Base-by-base conservation (phyloP, 176 grass and related monocot species). In the Ampelocalamus luodianensis region DNA sequence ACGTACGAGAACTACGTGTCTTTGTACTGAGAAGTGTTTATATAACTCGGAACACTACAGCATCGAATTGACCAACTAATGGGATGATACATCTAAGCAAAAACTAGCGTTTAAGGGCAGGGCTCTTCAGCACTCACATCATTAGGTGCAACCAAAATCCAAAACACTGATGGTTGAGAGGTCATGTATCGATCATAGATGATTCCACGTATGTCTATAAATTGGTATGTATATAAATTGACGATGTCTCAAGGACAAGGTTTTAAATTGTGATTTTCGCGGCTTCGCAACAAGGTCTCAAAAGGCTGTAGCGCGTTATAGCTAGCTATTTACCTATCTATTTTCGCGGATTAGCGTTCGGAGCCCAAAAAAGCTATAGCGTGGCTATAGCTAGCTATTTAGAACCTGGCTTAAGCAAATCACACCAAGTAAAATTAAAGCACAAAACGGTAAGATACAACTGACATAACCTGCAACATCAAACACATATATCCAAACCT, bases 91-190 rank as follows among this genome's bases (percentile, higher is more conserved):
- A 5, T 20, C 82, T 16, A 16, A 27, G 50, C 46, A 43, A 66
- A 61, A 26, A 45, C 18, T 65, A 49, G 23, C 62, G 48, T 54
- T 77, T 77, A 83, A 29, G 15, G 40, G 42, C 27, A 51, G 10
- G 51, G 9, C 29, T 29, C 55, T 11, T 48, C 78, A 26, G 7
- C 20, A 48, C 50, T 12, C 73, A 51, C 3, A 26, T 71, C 51
- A 66, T 37, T 69, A 43, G 71, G 51, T 65, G 32, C 54, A 82
- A 13, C 78, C 42, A 70, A 43, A 77, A 27, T 38, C 73, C 45
- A 65, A 78, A 71, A 65, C 46, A 65, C 40, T n/a, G 16, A 32
- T 64, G 42, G 72, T 29, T 76, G 64, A 10, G n/a, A 10, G 16
- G 83, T 71, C 77, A 44, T 7, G 11, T 24, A 48, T 51, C 79